Evolutionary conservation across 2,329 filamentous ascomycete species (phyloP).

Genomic region (Xylaria sp.): DNA sequence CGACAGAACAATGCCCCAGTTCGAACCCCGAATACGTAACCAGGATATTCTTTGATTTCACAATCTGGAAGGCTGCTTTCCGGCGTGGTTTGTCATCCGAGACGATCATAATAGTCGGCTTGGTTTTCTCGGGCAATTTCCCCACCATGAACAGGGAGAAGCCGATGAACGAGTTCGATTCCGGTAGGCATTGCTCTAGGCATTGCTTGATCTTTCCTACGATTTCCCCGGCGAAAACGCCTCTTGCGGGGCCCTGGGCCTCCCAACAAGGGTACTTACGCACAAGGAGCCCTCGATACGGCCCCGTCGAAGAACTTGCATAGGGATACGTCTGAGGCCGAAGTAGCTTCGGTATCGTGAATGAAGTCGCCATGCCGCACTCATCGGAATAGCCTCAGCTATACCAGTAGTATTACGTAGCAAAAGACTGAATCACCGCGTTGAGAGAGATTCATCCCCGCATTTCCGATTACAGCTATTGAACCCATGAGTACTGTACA

Average conservation of each 20-base stretch:
- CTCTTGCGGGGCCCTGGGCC: conserved; percentile 26
- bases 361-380: neutral
- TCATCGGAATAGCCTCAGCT: conserved; percentile 3
- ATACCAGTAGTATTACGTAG: neutral
- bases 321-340: conserved; percentile 32
- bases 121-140: conserved; percentile 35
- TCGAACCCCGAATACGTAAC: conserved; percentile 31
- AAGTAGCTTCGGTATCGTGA: conserved; percentile 26
- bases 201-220: conserved; percentile 29
- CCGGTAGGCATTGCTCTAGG: conserved; percentile 32
- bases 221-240: conserved; percentile 26
- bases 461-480: conserved; percentile 3
- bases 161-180: conserved; percentile 34
- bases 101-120: conserved; percentile 35
- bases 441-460: conserved; percentile 12
- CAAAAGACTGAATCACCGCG: neutral
- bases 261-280: conserved; percentile 36
- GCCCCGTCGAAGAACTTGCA: conserved; percentile 31
- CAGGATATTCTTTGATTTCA: conserved; percentile 32
- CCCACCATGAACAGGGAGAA: conserved; percentile 39
- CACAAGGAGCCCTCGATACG: conserved; percentile 29
- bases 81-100: conserved; percentile 33
- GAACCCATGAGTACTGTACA: neutral
- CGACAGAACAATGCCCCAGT: conserved; percentile 34
- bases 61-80: conserved; percentile 31